Base-by-base conservation (phyloP, 2,329 filamentous ascomycete genomes). In the Sporothrix globosa region DNA sequence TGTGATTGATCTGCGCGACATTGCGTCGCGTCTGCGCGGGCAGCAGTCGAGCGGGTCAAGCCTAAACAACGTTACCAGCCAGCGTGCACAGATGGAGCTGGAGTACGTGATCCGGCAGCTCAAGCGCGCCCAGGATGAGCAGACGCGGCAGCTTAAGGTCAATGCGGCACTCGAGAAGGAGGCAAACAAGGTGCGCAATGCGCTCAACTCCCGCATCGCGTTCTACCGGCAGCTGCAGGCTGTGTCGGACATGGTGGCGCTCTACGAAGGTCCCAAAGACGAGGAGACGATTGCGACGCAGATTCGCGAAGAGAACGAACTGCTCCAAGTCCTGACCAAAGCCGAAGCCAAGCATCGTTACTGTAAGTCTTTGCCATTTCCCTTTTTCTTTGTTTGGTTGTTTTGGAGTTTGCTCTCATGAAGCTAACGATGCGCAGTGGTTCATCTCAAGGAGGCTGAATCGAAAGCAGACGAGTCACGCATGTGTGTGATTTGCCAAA, bases 171-270 rank as follows among this genome's bases (percentile, higher is more conserved):
- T 90, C 14, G 89, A 92, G 72, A 87, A 87, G 71, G 94, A 97
- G 78, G 81, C 93, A 6, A 90, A 95, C 61, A 82, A 88, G 39
- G 96, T 97, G 77, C 90, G 88, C 39, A 83, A 85, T 19, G 88
- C 91, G 0, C 94, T 97, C 88, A 98, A 98, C 76, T 85, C 89
- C 50, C 90, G 96, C 17, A 81, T 97, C 0, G 93, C 96, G 70
- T 98, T 93, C 77, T 98, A 98, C 77, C 89, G 91, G 5, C 93
- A 97, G 76, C 84, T 98, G 13, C 96, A 98, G 77, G 87, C 88
- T 34, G 89, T 98, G n/a, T 97, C 94, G 0, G 95, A 98, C 77
- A 92, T 88, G 21, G 92, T 98, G 0, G 86, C 87, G 5, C 90
- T 91, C 0, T 92, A 91, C 70, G 90, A 93, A 70, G 89, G 90